phyloP scores from a whole-genome alignment of 192 early-diverging fungal species.

The Podila epigama region DNA sequence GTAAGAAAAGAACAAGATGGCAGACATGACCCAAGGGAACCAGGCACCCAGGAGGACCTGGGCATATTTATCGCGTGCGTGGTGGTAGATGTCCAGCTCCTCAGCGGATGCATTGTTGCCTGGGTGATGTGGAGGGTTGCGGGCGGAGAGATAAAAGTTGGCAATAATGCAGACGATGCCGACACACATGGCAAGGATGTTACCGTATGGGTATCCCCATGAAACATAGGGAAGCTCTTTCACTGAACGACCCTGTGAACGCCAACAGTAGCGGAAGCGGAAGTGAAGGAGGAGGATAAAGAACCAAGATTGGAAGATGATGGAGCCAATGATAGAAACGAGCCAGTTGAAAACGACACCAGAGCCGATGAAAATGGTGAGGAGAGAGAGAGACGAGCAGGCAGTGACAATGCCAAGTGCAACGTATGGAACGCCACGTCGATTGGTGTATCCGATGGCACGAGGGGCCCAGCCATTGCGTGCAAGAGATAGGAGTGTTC shows the following conservation, averaged over 20 bases:
- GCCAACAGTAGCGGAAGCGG: slow-evolving; percentile 83
- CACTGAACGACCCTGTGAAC: slow-evolving; percentile 74
- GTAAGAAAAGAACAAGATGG: slow-evolving; percentile 60
- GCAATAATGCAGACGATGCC: slow-evolving; percentile 68
- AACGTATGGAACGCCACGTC: slow-evolving; percentile 70
- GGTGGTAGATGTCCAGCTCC: background rate
- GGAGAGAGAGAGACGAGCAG: slow-evolving; percentile 69
- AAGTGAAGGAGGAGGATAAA: slow-evolving; percentile 82
- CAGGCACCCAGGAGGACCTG: slow-evolving; percentile 31
- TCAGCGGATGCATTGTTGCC: slow-evolving; percentile 10
- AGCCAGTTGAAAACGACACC: slow-evolving; percentile 76
- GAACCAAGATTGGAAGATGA: slow-evolving; percentile 86
- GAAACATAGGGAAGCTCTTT: slow-evolving; percentile 65
- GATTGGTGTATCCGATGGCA: slow-evolving; percentile 66
- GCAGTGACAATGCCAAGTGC: slow-evolving; percentile 66
- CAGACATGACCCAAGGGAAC: slow-evolving; percentile 40
- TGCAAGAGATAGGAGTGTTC: slow-evolving; percentile 79
- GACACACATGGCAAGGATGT: slow-evolving; percentile 69
- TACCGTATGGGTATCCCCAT: slow-evolving; percentile 56
- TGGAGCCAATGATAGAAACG: slow-evolving; percentile 72
- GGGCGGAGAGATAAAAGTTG: slow-evolving; percentile 55
- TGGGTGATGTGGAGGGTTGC: slow-evolving; percentile 56
- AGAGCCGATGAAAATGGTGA: slow-evolving; percentile 70
- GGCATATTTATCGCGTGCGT: background rate
- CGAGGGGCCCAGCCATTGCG: slow-evolving; percentile 79